These are phyloP conservation scores for Cnidoscolus chayamansa DNA, from an alignment of 441 rosid genomes.

Conservation along the genomic window DNA sequence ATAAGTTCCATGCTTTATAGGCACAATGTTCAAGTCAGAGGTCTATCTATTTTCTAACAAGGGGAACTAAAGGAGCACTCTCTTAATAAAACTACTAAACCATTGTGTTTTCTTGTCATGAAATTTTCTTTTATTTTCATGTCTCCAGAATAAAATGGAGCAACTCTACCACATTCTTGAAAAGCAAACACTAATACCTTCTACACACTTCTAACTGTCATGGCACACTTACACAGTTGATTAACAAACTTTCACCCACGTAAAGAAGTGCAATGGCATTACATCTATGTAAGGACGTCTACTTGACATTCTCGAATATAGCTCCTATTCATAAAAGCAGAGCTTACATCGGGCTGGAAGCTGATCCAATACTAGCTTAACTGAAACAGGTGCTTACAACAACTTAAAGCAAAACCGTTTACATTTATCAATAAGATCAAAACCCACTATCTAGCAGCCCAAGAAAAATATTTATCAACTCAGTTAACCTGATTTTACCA, in stretches of 20 bases:
- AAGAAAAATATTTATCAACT: not conserved
- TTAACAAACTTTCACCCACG: not conserved
- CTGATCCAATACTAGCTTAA: conserved; percentile 3
- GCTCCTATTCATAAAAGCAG: not conserved
- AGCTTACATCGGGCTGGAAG: not conserved
- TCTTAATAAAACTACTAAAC: not conserved
- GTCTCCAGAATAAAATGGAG: not conserved
- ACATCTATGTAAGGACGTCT: not conserved
- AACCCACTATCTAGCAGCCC: not conserved
- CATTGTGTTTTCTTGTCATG: not conserved
- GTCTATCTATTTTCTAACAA: not conserved
- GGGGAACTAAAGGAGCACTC: not conserved
- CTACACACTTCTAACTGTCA: not conserved
- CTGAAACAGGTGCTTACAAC: not conserved
- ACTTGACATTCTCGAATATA: not conserved
- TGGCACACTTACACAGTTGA: not conserved
- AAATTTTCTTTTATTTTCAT: not conserved
- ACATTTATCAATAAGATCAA: not conserved
- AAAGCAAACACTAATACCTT: not conserved
- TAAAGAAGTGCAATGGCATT: not conserved
- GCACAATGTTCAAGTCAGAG: not conserved
- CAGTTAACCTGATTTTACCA: not conserved
- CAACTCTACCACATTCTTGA: not conserved
- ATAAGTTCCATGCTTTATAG: not conserved
- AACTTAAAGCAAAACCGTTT: not conserved